Percentiles rank a stretch among this genome's conserved stretches.
Conservation (phyloP, 768 basidiomycete species). For the Russula brevipes region DNA sequence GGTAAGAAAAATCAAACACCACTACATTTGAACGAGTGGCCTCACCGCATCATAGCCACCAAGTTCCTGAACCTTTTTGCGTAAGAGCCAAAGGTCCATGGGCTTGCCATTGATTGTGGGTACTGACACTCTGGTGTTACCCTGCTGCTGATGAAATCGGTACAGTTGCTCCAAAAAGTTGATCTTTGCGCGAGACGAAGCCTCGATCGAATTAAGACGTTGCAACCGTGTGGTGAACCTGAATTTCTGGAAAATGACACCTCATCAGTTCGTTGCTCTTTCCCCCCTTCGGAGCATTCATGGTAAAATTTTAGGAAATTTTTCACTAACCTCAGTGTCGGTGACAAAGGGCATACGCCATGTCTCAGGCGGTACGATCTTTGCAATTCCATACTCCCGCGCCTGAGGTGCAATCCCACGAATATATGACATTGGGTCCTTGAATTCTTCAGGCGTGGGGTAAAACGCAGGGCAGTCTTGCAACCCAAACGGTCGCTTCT, state of each 20-base stretch:
- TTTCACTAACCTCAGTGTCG: slow-evolving; percentile 70
- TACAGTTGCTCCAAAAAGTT: slow-evolving; percentile 97
- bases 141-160: slow-evolving; percentile 94
- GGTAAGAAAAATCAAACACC: not conserved
- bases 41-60: slow-evolving; percentile 86
- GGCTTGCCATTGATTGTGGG: slow-evolving; percentile 92
- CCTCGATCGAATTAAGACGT: slow-evolving; percentile 94
- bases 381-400: slow-evolving; percentile 83
- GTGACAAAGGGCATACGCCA: slow-evolving; percentile 98
- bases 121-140: slow-evolving; percentile 83
- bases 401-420: slow-evolving; percentile 70
- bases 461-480: slow-evolving; percentile 86
- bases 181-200: slow-evolving; percentile 91
- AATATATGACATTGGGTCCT: slow-evolving; percentile 92
- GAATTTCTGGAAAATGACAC: slow-evolving; percentile 53
- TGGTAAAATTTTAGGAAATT: slow-evolving; percentile 27
- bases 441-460: slow-evolving; percentile 87
- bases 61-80: slow-evolving; percentile 84
- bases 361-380: slow-evolving; percentile 85
- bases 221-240: slow-evolving; percentile 95
- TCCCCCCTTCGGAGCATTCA: slow-evolving; percentile 29
- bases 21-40: slow-evolving; percentile 13
- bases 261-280: slow-evolving; percentile 21
- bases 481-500: slow-evolving; percentile 76
- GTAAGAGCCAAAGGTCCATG: slow-evolving; percentile 87